Percentiles rank a stretch among this genome's conserved stretches.
phyloP scores from a whole-genome alignment of 2,329 filamentous ascomycete species.

The Mariannaea sp. region DNA sequence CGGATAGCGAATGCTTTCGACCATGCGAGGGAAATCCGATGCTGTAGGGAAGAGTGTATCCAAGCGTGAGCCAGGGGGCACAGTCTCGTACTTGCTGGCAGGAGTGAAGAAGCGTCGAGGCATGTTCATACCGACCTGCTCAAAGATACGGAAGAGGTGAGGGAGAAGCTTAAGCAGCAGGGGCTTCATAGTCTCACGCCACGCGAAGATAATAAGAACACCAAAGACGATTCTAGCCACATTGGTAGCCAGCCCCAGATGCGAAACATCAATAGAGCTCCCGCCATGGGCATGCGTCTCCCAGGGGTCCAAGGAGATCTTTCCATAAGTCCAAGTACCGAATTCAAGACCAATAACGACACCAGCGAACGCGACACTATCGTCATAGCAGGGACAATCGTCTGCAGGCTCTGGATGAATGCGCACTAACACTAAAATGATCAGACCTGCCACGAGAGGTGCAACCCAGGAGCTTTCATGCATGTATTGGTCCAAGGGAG shows the following conservation, averaged over 20 bases:
- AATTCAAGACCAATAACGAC: constrained; percentile 85
- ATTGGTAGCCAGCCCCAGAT: constrained; percentile 68
- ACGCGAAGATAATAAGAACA: constrained; percentile 82
- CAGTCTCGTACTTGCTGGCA: constrained; percentile 86
- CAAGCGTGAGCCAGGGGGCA: constrained; percentile 68
- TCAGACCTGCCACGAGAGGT: constrained; percentile 64
- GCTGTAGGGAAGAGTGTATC: constrained; percentile 91
- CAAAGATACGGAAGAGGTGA: constrained; percentile 84
- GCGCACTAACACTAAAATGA: constrained; percentile 77
- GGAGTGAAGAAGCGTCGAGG: constrained; percentile 90
- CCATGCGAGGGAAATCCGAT: constrained; percentile 81
- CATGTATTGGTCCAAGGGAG: constrained; percentile 72
- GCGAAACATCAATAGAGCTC: constrained; percentile 67
- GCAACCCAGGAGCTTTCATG: constrained; percentile 67
- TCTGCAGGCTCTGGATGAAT: constrained; percentile 96
- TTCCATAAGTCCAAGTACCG: constrained; percentile 81
- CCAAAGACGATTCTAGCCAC: constrained; percentile 75
- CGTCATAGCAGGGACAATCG: constrained; percentile 95
- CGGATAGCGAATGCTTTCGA: constrained; percentile 81
- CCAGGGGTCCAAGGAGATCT: constrained; percentile 53
- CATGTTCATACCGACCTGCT: constrained; percentile 76
- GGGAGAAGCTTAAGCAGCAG: constrained; percentile 77
- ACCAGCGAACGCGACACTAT: constrained; percentile 90
- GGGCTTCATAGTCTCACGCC: constrained; percentile 90
- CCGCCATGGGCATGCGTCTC: constrained; percentile 50